Evolutionary conservation across 179 eudicot genomes (phyloP), one percentile per base, ranked within the genome.

Genomic region (Gypsophila paniculata): DNA sequence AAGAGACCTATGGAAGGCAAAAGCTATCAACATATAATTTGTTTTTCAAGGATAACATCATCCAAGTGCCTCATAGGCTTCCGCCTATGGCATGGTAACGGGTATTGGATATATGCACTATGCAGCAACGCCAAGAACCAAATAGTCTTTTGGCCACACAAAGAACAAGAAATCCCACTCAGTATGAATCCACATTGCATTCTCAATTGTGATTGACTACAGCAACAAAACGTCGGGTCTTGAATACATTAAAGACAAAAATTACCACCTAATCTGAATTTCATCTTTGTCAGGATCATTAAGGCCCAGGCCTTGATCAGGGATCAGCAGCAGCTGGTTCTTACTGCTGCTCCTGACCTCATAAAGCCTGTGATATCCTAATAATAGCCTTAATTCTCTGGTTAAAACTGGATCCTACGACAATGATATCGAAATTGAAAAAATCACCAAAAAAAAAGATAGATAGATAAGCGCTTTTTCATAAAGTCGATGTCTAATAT

Each of bases 1-100:
- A 93, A 77, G 98, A 93, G 61, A 82, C 88, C 98, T 93, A 84
- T 48, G 42, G 66, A 63, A 68, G 53, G 62, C 19, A 79, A 21
- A 29, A 8, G 55, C 34, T 38, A 54, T 25, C 29, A 23, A 65
- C 22, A 26, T 4, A 6, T 46, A 46, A 46, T 11, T 46, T 8
- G 17, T 46, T 46, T 10, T 46, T 13, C 14, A 7, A 46, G 2
- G 4, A 46, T 46, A 46, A 13, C 52, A 46, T 4, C 9, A 46
- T 9, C 14, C 52, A 10, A 10, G 15, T 46, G 2, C 57, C 22
- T 5, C 22, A 8, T 3, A 39, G 44, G 44, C 44, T 46, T 12
- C 3, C 17, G 52, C 17, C 52, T 46, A 46, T 46, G 52, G 52
- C 17, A 12, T 6, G 52, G 52, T 46, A 46, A 39, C 10, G 44